These are phyloP conservation scores for Kodamaea suecica DNA, from an alignment of 1,139 yeast species.

Conservation along the genomic window DNA sequence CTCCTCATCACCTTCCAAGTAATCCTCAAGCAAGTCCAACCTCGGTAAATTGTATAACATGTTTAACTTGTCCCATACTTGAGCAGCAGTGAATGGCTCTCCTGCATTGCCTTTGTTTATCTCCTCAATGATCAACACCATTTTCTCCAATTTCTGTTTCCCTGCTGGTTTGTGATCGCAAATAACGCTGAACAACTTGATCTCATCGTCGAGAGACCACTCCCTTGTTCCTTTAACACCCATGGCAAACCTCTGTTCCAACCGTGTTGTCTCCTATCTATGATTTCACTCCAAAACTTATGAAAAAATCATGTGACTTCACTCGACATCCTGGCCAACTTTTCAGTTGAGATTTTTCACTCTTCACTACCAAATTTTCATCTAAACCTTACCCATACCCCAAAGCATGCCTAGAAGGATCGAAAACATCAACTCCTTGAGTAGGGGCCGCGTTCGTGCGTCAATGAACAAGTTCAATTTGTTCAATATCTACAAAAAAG, in stretches of 20 bases:
- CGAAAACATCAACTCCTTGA: constrained; percentile 52
- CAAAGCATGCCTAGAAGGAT: constrained; percentile 61
- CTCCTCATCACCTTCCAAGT: constrained; percentile 7
- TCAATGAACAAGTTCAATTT: constrained; percentile 91
- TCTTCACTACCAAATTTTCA: too few relatives aligned
- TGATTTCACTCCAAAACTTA: too few relatives aligned
- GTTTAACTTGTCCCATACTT: constrained; percentile 57
- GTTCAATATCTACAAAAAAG: constrained; percentile 78
- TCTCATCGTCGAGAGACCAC: constrained; percentile 68
- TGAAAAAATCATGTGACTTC: too few relatives aligned
- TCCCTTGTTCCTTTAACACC: constrained; percentile 17
- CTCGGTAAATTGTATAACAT: constrained; percentile 54
- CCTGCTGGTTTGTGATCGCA: constrained; percentile 72
- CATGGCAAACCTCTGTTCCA: too few relatives aligned
- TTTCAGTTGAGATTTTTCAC: too few relatives aligned
- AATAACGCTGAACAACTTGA: constrained; percentile 58
- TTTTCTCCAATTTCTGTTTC: constrained; percentile 53
- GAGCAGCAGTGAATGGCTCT: constrained; percentile 39
- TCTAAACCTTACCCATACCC: too few relatives aligned
- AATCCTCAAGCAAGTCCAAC: constrained; percentile 51
- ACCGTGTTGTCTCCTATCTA: too few relatives aligned
- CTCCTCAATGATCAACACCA: constrained; percentile 52
- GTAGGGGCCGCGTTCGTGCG: constrained; percentile 78
- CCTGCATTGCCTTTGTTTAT: constrained; percentile 36
- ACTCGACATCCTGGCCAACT: too few relatives aligned